Conservation (phyloP, 192 early-diverging fungal species). For the Backusella mclennaniae region DNA sequence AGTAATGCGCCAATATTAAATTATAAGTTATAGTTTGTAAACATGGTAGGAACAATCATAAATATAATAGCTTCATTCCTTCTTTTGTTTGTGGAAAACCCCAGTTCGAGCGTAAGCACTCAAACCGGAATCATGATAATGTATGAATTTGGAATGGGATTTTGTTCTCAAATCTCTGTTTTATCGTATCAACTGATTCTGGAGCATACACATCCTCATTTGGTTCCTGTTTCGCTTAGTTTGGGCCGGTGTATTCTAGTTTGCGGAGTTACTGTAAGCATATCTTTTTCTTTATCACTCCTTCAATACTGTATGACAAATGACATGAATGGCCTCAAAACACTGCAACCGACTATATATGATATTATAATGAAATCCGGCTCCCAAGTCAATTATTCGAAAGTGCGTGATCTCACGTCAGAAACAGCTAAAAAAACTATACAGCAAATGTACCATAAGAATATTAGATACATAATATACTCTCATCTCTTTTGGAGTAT, state of each 20-base stretch:
- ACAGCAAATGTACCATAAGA: neutral
- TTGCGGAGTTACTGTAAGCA: neutral
- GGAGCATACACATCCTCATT: neutral
- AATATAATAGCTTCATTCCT: neutral
- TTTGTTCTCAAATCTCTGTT: neutral
- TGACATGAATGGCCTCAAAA: neutral
- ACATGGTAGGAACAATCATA: neutral
- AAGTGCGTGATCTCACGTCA: neutral
- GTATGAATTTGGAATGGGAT: conserved; percentile 2
- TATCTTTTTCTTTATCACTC: neutral
- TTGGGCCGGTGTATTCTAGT: neutral
- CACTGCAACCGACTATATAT: neutral
- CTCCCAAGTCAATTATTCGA: neutral
- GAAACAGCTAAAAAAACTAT: neutral
- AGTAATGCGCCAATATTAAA: neutral
- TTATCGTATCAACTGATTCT: neutral
- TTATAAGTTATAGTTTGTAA: neutral
- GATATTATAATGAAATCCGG: neutral
- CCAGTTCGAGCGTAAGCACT: neutral
- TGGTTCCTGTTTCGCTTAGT: neutral
- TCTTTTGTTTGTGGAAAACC: neutral
- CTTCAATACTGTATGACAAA: neutral
- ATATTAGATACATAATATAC: neutral
- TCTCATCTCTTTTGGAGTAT: neutral
- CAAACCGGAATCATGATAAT: neutral